A percentile compares a stretch with the other conserved stretches of the same genome.
Conservation (phyloP, 106 monocot genomes). For the Acorus calamus region DNA sequence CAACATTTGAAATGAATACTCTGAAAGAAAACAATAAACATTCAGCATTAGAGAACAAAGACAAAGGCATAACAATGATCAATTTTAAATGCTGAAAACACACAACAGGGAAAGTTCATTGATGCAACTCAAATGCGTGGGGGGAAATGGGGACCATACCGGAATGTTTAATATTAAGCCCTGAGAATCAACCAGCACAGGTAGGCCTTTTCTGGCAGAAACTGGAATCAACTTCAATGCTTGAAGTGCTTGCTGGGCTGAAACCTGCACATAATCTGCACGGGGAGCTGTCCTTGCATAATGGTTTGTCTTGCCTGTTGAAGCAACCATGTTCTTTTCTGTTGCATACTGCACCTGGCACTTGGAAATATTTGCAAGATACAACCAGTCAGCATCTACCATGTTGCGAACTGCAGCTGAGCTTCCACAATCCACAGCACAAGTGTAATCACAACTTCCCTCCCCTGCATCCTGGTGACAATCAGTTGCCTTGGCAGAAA, state of each 20-base stretch:
- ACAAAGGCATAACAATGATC: not conserved
- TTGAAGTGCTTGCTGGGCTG: constrained; percentile 50
- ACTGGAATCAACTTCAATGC: constrained; percentile 52
- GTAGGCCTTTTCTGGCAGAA: constrained; percentile 59
- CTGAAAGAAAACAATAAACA: constrained; percentile 29
- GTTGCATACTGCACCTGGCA: not conserved
- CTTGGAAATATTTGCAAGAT: constrained; percentile 45
- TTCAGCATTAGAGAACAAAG: not conserved
- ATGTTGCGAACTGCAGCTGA: constrained; percentile 41
- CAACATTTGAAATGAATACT: constrained; percentile 66
- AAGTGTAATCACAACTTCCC: constrained; percentile 15
- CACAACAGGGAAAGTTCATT: no score
- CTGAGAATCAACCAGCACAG: constrained; percentile 59
- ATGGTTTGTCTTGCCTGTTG: constrained; percentile 1
- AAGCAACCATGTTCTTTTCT: not conserved
- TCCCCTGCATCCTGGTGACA: not conserved
- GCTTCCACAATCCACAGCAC: constrained; percentile 12
- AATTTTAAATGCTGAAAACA: not conserved
- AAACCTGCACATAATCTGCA: constrained; percentile 24
- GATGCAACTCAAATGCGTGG: no score
- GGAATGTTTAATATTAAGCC: constrained; percentile 56
- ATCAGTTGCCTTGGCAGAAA: not conserved
- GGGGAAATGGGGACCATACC: constrained; percentile 23
- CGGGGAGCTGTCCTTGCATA: not conserved
- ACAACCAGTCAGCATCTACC: constrained; percentile 94